Evolutionary conservation across 495 filamentous ascomycete genomes (phyloP), one percentile per base, ranked within the genome.

Genomic region (Annulohypoxylon stygium): DNA sequence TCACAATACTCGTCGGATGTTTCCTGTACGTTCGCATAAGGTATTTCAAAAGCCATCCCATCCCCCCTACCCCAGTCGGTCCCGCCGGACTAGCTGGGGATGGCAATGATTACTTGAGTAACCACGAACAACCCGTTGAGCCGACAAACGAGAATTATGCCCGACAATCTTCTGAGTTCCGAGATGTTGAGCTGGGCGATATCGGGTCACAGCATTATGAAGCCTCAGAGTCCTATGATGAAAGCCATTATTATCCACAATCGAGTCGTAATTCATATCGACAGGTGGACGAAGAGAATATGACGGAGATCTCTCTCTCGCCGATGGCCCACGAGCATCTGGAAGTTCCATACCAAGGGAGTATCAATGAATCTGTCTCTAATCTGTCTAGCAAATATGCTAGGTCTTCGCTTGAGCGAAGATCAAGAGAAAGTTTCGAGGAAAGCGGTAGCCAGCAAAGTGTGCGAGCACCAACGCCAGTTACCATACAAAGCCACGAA

Each of bases 31-130:
- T 50, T 1, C 53, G 53, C 1, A 25, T 67, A 36, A 5, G 18
- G 8, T 67, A 59, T 45, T 67, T 67, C 41, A 59, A 67, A 41
- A 53, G 26, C 26, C 64, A 67, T 23, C 64, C 64, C 2, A n/a
- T 37, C 6, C 64, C 23, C 23, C 14, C 64, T 37, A n/a, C 64
- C 64, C 2, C 50, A 14, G 23, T 30, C 30, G 47, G 47, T 10
- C 25, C 20, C 25, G 26, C n/a, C 25, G n/a, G 26, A 12, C 25
- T 11, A 26, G 12, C 48, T 30, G 11, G 25, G 4, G 51, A 26
- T 2, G 12, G 5, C 12, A 26, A 55, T 34, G 8, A 34, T 34
- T 12, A 55, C n/a, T 16, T 25, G 20, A 4, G 33, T 16, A 16
- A 3, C 2, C 26, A 34, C 2, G n/a, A 26, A 34, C 25, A 11